phyloP scores from a whole-genome alignment of 306 rosid species.

The Lathyrus oleraceus region DNA sequence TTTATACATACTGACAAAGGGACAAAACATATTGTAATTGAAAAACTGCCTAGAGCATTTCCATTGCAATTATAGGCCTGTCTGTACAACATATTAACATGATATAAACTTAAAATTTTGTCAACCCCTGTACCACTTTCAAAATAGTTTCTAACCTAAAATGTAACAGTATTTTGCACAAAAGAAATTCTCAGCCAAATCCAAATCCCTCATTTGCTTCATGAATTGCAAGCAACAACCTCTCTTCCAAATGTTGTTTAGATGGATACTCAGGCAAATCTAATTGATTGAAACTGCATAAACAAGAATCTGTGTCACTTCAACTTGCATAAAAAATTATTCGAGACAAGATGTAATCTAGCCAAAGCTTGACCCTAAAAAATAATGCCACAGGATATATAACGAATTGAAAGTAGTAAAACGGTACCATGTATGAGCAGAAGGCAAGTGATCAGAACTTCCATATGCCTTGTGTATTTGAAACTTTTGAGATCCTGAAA shows the following conservation, averaged over 20 bases:
- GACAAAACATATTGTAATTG: constrained; percentile 33
- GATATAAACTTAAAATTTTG: constrained; percentile 50
- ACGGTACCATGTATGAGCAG: constrained; percentile 94
- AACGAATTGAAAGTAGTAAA: not conserved
- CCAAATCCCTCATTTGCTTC: constrained; percentile 97
- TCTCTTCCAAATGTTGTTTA: constrained; percentile 84
- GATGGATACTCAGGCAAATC: constrained; percentile 98
- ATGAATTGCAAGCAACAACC: constrained; percentile 88
- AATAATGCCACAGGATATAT: not conserved
- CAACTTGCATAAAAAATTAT: not conserved
- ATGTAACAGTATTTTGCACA: constrained; percentile 41
- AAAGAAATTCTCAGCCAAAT: constrained; percentile 56
- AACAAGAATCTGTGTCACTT: constrained; percentile 13
- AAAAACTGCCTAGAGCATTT: constrained; percentile 80
- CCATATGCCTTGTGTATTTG: constrained; percentile 99
- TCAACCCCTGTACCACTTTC: constrained; percentile 50
- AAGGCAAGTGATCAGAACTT: constrained; percentile 92
- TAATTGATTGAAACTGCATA: constrained; percentile 91
- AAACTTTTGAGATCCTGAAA: constrained; percentile 95
- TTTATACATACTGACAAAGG: not conserved
- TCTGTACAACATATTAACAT: constrained; percentile 85
- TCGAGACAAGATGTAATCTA: constrained; percentile 7
- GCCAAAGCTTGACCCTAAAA: not conserved
- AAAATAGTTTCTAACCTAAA: constrained; percentile 43
- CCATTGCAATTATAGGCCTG: constrained; percentile 68